These are phyloP conservation scores for Aspergillus aculeatus DNA, from an alignment of 2,329 filamentous ascomycete species.

Conservation along the genomic window DNA sequence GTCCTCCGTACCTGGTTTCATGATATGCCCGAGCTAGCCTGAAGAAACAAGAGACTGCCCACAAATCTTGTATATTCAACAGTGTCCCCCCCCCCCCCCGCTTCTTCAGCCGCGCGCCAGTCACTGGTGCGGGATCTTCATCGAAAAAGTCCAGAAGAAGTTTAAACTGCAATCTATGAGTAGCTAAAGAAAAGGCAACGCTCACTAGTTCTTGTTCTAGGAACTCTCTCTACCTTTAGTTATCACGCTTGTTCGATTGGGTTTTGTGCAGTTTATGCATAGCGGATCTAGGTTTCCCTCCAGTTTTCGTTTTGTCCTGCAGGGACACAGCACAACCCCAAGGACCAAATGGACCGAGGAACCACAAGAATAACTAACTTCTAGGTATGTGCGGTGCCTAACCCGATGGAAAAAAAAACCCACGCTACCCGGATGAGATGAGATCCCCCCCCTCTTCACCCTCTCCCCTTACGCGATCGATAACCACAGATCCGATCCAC, in stretches of 20 bases:
- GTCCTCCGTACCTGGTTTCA: background rate
- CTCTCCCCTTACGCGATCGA: background rate
- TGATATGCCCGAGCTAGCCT: background rate
- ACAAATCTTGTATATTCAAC: background rate
- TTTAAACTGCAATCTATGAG: conserved; percentile 3
- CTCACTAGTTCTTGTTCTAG: background rate
- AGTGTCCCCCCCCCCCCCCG: background rate
- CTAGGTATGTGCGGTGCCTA: no score
- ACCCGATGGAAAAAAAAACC: background rate
- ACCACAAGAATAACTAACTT: no score
- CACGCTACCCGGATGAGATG: background rate
- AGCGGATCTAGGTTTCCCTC: background rate
- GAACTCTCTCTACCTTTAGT: background rate
- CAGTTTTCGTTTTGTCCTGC: no score
- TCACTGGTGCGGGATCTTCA: conserved; percentile 1
- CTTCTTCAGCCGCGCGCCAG: conserved; percentile 21
- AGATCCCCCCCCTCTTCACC: background rate
- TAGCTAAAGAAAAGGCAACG: background rate
- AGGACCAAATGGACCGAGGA: no score
- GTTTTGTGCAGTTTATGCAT: background rate
- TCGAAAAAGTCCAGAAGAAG: conserved; percentile 18
- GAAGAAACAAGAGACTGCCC: background rate
- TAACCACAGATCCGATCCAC: background rate
- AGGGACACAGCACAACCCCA: no score
- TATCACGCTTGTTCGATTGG: background rate